Evolutionary conservation across 2,329 filamentous ascomycete genomes (phyloP).

Genomic region (Botrytis fabae): DNA sequence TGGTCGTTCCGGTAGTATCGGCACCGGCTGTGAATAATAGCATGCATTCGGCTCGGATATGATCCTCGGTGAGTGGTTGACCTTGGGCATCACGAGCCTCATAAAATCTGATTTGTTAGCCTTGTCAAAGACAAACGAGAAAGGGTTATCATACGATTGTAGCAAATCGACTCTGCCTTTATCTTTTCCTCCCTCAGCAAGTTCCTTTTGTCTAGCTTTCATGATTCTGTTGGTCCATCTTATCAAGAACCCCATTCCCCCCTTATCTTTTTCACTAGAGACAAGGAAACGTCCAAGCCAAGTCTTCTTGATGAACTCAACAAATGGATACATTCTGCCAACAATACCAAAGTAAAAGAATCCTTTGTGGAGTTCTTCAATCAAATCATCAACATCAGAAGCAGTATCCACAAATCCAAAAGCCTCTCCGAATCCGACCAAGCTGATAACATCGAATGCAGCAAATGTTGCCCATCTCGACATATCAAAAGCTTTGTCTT

Average conservation of each 20-base stretch:
- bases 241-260: slow-evolving; percentile 57
- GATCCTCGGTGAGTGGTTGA: slow-evolving; percentile 5
- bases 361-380: slow-evolving; percentile 53
- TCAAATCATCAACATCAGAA: slow-evolving; percentile 53
- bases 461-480: slow-evolving; percentile 51
- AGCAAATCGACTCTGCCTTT: slow-evolving; percentile 52
- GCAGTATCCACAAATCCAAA: slow-evolving; percentile 57
- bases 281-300: slow-evolving; percentile 54
- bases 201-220: slow-evolving; percentile 48
- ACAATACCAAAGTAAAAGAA: slow-evolving; percentile 44
- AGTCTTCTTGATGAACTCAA: slow-evolving; percentile 55
- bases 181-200: slow-evolving; percentile 49
- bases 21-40: slow-evolving; percentile 17
- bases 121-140: neutral
- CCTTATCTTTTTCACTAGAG: slow-evolving; percentile 53
- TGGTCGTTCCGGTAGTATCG: slow-evolving; percentile 17
- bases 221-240: slow-evolving; percentile 57
- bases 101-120: slow-evolving; percentile 14
- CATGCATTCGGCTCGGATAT: slow-evolving; percentile 20
- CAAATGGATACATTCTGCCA: slow-evolving; percentile 52
- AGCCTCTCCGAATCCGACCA: slow-evolving; percentile 56
- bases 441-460: slow-evolving; percentile 58
- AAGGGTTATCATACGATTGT: slow-evolving; percentile 45
- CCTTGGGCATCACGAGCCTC: slow-evolving; percentile 10
- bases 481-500: slow-evolving; percentile 53